Conservation (phyloP, 164 flowering plant species). For the Annona cherimola region DNA sequence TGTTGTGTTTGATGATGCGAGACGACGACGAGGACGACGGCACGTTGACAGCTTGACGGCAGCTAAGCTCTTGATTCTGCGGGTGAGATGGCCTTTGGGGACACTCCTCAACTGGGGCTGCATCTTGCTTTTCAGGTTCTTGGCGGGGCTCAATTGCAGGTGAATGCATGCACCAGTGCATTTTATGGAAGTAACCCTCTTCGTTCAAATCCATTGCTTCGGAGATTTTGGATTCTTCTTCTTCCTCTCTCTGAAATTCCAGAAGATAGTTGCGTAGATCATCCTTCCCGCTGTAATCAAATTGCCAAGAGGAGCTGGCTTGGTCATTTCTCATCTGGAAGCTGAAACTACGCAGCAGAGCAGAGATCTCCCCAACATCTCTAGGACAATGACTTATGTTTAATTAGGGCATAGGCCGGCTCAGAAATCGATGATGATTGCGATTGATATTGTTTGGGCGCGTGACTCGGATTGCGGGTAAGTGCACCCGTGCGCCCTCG, state of each 20-base stretch:
- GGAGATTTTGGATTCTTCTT: conserved; percentile 6
- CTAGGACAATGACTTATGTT: no score
- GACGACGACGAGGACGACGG: conserved; percentile 19
- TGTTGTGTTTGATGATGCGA: conserved; percentile 28
- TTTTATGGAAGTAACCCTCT: conserved; percentile 9
- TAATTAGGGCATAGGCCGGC: no score
- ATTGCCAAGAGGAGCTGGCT: conserved; percentile 8
- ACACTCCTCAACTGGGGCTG: not conserved
- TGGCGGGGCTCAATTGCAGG: conserved; percentile 19
- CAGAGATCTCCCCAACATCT: not conserved
- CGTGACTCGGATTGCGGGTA: no score
- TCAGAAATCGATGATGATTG: no score
- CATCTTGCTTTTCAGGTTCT: conserved; percentile 9
- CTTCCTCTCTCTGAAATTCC: conserved; percentile 7
- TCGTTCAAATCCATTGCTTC: conserved; percentile 18
- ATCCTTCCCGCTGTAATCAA: conserved; percentile 15
- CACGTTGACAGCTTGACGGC: conserved; percentile 12
- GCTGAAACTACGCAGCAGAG: not conserved
- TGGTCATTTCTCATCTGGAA: conserved; percentile 6
- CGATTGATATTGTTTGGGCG: no score
- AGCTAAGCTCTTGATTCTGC: conserved; percentile 1
- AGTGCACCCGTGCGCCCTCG: no score
- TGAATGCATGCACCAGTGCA: conserved; percentile 11
- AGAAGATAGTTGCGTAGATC: conserved; percentile 10
- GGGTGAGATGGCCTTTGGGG: not conserved